These are phyloP conservation scores for Heracleum sosnowskyi DNA, from an alignment of 129 eudicot genomes.

Conservation along the genomic window DNA sequence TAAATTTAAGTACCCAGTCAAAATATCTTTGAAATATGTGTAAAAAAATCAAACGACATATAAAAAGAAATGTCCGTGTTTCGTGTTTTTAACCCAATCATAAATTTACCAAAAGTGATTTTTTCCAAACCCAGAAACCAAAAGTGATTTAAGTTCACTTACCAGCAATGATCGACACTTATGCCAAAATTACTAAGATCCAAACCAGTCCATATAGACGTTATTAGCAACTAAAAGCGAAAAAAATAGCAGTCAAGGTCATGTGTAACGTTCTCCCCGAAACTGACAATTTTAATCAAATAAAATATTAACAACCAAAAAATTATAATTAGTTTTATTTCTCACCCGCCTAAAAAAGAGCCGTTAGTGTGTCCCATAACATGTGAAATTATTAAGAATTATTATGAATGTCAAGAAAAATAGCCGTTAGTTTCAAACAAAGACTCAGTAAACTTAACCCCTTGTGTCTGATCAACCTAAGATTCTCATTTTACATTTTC, in stretches of 20 bases:
- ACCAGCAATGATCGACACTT: not conserved
- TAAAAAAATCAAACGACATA: no score
- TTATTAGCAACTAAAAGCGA: not conserved
- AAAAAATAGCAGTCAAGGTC: not conserved
- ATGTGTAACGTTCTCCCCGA: not conserved
- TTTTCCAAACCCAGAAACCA: not conserved
- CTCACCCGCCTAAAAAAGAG: constrained; percentile 17
- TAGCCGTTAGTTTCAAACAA: constrained; percentile 31
- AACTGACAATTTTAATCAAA: not conserved
- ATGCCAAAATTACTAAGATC: not conserved
- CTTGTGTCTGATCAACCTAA: not conserved
- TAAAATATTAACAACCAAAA: not conserved
- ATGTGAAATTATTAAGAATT: not conserved
- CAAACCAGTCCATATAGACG: not conserved
- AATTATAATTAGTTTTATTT: not conserved
- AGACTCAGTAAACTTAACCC: constrained; percentile 8
- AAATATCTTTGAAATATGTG: no score
- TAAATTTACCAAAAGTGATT: no score
- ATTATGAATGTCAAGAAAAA: constrained; percentile 6
- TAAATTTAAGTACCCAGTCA: no score
- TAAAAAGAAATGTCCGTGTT: no score
- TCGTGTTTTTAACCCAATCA: no score
- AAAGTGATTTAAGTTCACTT: no score
- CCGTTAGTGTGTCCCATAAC: constrained; percentile 24
- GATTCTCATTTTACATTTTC: constrained; percentile 1